Evolutionary conservation across 257 asterid genomes (phyloP).

Genomic region (Solanum virginianum): DNA sequence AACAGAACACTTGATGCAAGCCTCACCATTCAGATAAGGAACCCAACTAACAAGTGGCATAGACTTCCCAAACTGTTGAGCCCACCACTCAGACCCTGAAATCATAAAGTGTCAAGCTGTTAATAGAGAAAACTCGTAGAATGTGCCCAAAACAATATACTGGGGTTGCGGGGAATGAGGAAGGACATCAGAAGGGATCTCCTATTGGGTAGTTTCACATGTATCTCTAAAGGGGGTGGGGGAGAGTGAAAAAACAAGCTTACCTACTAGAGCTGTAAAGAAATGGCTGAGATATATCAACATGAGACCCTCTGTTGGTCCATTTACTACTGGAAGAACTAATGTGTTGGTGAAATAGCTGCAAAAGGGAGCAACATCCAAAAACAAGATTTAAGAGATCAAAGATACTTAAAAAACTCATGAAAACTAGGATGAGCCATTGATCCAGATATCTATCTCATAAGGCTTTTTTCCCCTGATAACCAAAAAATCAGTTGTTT

Average conservation of each 20-base stretch:
- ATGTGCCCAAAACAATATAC: neutral
- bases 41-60: slow-evolving; percentile 70
- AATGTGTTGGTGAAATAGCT: slow-evolving; percentile 89
- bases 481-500: neutral
- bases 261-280: slow-evolving; percentile 52
- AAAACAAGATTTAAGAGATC: neutral
- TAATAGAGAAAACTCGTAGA: neutral
- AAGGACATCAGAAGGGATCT: neutral
- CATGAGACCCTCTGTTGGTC: slow-evolving; percentile 92
- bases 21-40: slow-evolving; percentile 67
- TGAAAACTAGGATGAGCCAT: neutral
- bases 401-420: neutral
- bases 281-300: slow-evolving; percentile 61
- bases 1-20: neutral
- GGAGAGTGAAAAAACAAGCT: slow-evolving; percentile 26
- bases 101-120: slow-evolving; percentile 6
- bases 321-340: slow-evolving; percentile 86
- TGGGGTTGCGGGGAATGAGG: neutral
- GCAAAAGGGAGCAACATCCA: slow-evolving; percentile 7
- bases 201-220: neutral
- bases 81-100: slow-evolving; percentile 98
- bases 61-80: slow-evolving; percentile 58
- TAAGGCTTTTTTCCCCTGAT: neutral
- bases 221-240: neutral
- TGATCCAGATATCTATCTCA: neutral